A percentile compares a stretch with the other conserved stretches of the same genome.
Evolutionary conservation across 495 filamentous ascomycete species (phyloP).

Genomic region (Hypoxylon fragiforme): DNA sequence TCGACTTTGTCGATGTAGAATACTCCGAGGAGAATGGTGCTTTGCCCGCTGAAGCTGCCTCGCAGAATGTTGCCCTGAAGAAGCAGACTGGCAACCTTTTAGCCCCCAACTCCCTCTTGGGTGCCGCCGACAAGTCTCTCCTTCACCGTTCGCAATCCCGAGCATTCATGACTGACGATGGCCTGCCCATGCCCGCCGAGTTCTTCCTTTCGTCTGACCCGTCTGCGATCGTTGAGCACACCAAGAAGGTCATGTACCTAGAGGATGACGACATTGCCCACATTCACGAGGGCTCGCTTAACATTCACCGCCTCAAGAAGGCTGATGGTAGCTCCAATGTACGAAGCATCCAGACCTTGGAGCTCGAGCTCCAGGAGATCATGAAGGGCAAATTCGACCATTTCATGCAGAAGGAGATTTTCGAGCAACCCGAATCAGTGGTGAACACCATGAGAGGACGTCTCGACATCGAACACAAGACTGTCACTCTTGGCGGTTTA

Average conservation of each 20-base stretch:
- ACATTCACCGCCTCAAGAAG: constrained; percentile 97
- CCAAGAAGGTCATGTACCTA: constrained; percentile 99
- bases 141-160: constrained; percentile 97
- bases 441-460: constrained; percentile 99
- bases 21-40: constrained; percentile 80
- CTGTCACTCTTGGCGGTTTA: constrained; percentile 90
- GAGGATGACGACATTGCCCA: constrained; percentile 99
- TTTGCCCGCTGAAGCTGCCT: constrained; percentile 90
- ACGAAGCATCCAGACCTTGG: constrained; percentile 94
- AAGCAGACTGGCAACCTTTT: constrained; percentile 64
- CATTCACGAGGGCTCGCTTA: constrained; percentile 96
- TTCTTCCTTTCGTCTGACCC: constrained; percentile 99
- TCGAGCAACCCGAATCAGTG: constrained; percentile 98
- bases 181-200: constrained; percentile 94
- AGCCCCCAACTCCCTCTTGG: constrained; percentile 70
- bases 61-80: constrained; percentile 95
- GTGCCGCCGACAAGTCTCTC: constrained; percentile 93
- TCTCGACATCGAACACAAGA: constrained; percentile 88
- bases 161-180: constrained; percentile 97
- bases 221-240: constrained; percentile 97
- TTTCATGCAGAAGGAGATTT: constrained; percentile 99
- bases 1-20: constrained; percentile 99
- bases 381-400: constrained; percentile 99
- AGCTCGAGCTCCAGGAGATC: constrained; percentile 98
- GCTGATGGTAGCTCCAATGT: constrained; percentile 95